Base-by-base conservation (phyloP, 345 rosid species). In the Murraya paniculata region DNA sequence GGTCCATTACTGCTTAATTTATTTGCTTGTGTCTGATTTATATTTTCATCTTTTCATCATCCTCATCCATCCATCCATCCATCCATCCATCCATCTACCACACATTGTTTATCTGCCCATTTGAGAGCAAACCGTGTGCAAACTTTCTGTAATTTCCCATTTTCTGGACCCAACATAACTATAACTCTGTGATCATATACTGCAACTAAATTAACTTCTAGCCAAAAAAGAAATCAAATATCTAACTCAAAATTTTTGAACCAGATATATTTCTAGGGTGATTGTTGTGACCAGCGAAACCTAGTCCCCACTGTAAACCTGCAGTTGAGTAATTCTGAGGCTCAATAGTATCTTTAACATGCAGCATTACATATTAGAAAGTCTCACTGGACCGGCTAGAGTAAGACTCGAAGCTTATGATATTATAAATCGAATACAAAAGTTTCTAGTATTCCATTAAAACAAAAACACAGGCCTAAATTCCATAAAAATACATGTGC, bases 31-130 rank as follows among this genome's bases (percentile, higher is more conserved):
- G 68, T 78, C 84, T 64, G 36, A 73, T 67, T 72, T 62, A 61
- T 77, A 76, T 76, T 71, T 28, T n/a, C 3, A 11, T 41, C 22
- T 28, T 58, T 68, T 78, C 65, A 59, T 75, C 56, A 50, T 50
- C 56, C 75, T 61, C 39, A 76, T 68, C 62, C 38, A 28, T 50
- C 36, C 33, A 39, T 45, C 7, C 19, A 9, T 35, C 28, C 33
- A 33, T 33, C 65, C 36, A 78, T 68, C 60, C 48, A 31, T 48
- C 36, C 38, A 45, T 25, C 9, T 14, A 6, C 11, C 31, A 41
- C 48, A 10, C 36, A 22, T 68, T 38, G 28, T 38, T 21, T 28
- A 55, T 28, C 73, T 28, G 25, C 41, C 41, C 41, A 64, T 35
- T 35, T 35, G 24, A 3, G 1, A n/a, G 11, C 14, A 33, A 38